These are phyloP conservation scores for Ministeria vibrans DNA, from an alignment of 78 protist species.

Conservation along the genomic window DNA sequence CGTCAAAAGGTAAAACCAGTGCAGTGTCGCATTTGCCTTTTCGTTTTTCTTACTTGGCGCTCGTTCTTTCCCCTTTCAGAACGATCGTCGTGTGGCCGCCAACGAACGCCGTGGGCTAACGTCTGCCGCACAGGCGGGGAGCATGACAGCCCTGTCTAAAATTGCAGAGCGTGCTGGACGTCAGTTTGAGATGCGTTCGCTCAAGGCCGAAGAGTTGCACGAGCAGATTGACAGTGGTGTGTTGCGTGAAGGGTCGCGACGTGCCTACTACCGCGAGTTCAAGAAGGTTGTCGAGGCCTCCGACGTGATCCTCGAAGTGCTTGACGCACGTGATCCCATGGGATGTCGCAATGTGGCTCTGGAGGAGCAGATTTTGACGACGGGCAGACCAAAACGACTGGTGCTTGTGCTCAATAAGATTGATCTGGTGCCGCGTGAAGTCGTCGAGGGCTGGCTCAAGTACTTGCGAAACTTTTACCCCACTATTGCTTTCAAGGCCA, in stretches of 20 bases:
- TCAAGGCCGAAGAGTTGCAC: slow-evolving; percentile 2
- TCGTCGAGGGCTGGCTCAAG: slow-evolving; percentile 60
- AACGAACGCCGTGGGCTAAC: not conserved
- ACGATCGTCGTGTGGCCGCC: too few relatives aligned
- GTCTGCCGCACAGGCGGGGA: not conserved
- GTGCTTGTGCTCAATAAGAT: slow-evolving; percentile 88
- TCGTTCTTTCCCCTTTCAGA: too few relatives aligned
- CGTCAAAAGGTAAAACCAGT: not conserved
- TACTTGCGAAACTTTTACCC: slow-evolving; percentile 62
- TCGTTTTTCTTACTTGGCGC: too few relatives aligned
- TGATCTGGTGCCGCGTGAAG: slow-evolving; percentile 84
- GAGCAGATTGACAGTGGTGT: not conserved
- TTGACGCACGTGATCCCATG: slow-evolving; percentile 98
- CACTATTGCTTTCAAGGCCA: slow-evolving; percentile 79
- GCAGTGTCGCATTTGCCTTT: too few relatives aligned
- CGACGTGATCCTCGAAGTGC: slow-evolving; percentile 90
- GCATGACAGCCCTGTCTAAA: not conserved
- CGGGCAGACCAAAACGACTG: slow-evolving; percentile 54
- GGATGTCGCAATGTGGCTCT: slow-evolving; percentile 88
- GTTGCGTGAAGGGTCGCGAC: slow-evolving; percentile 53
- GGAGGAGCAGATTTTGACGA: slow-evolving; percentile 49
- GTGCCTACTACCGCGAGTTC: slow-evolving; percentile 77
- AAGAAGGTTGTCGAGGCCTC: slow-evolving; percentile 72
- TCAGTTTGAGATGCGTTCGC: not conserved
- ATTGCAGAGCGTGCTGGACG: not conserved